Evolutionary conservation across 2,329 filamentous ascomycete genomes (phyloP).

Genomic region (Didymella pinodella): DNA sequence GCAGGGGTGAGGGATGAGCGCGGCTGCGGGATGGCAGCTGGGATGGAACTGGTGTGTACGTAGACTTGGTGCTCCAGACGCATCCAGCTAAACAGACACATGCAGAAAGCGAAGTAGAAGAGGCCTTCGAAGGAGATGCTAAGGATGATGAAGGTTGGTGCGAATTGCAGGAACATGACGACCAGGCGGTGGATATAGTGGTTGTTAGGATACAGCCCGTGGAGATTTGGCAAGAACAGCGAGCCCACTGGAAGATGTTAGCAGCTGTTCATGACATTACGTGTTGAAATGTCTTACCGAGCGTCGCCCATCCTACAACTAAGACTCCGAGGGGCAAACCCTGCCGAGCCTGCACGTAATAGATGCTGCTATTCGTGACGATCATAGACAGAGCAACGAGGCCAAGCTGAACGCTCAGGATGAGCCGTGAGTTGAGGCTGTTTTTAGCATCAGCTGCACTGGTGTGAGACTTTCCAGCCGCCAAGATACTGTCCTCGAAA

Average conservation of each 20-base stretch:
- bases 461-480: slow-evolving; percentile 49
- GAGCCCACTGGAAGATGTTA: slow-evolving; percentile 68
- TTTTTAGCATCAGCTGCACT: slow-evolving; percentile 39
- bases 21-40: slow-evolving; percentile 20
- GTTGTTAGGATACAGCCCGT: slow-evolving; percentile 79
- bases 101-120: slow-evolving; percentile 90
- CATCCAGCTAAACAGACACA: slow-evolving; percentile 86
- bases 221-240: slow-evolving; percentile 79
- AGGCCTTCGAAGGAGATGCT: slow-evolving; percentile 97
- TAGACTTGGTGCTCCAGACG: slow-evolving; percentile 85
- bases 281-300: slow-evolving; percentile 62
- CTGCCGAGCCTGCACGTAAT: slow-evolving; percentile 82
- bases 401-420: slow-evolving; percentile 77
- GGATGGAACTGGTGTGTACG: slow-evolving; percentile 43
- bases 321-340: slow-evolving; percentile 90
- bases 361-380: slow-evolving; percentile 85
- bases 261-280: background rate
- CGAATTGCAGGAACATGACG: slow-evolving; percentile 90
- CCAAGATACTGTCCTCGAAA: slow-evolving; percentile 73
- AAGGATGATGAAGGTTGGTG: slow-evolving; percentile 92
- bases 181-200: slow-evolving; percentile 91
- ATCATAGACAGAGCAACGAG: slow-evolving; percentile 81
- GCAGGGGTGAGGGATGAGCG: slow-evolving; percentile 47
- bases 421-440: slow-evolving; percentile 62
- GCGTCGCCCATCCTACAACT: slow-evolving; percentile 80